Evolutionary conservation across 2,329 filamentous ascomycete genomes (phyloP).

Genomic region (Pseudogymnoascus sp.): DNA sequence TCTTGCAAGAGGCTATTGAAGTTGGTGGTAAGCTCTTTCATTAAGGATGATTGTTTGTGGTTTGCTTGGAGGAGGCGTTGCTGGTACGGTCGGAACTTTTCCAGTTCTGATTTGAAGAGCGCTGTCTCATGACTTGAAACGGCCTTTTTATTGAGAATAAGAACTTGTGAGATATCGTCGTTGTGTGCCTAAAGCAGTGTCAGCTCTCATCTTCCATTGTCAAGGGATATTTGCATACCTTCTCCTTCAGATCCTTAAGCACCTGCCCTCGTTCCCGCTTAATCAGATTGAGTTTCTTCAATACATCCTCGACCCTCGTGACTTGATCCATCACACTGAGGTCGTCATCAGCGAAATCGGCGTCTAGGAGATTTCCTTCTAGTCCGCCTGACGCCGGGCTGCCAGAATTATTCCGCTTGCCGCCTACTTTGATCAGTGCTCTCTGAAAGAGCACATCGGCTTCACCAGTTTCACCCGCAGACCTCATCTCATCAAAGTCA

Average conservation of each 20-base stretch:
- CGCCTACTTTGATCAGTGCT: constrained; percentile 70
- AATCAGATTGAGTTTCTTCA: constrained; percentile 85
- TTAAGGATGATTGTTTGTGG: constrained; percentile 86
- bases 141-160: constrained; percentile 96
- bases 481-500: constrained; percentile 93
- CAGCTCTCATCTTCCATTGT: not conserved
- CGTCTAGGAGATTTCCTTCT: constrained; percentile 79
- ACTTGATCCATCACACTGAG: constrained; percentile 86
- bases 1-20: constrained; percentile 89
- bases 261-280: constrained; percentile 89
- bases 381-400: constrained; percentile 48
- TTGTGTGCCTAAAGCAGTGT: constrained; percentile 62
- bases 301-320: constrained; percentile 73
- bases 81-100: constrained; percentile 92
- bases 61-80: constrained; percentile 85
- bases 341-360: constrained; percentile 76
- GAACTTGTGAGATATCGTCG: constrained; percentile 93
- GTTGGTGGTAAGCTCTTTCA: constrained; percentile 85
- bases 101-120: constrained; percentile 90
- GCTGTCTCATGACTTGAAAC: constrained; percentile 87
- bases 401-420: constrained; percentile 47
- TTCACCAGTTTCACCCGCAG: constrained; percentile 77
- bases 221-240: constrained; percentile 47
- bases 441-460: constrained; percentile 83
- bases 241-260: constrained; percentile 93